Percentiles rank a stretch among this genome's conserved stretches.
These are phyloP conservation scores for Torrubiellomyces zombiae DNA, from an alignment of 2,329 filamentous ascomycete species.

Conservation along the genomic window DNA sequence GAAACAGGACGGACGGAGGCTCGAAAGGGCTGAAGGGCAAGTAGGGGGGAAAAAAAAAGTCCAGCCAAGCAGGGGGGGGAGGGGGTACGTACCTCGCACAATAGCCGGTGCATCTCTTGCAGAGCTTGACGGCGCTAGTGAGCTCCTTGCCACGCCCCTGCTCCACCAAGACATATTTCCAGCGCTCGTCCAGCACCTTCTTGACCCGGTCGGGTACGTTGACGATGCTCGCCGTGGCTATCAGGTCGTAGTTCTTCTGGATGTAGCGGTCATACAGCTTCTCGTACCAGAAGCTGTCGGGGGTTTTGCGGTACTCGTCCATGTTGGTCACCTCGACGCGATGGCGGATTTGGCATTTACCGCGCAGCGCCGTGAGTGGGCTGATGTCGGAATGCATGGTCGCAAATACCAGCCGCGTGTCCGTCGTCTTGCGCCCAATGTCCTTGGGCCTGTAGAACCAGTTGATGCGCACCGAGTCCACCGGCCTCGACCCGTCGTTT, in stretches of 20 bases:
- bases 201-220: constrained; percentile 94
- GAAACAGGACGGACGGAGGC: constrained; percentile 2
- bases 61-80: neutral
- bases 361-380: constrained; percentile 78
- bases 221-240: constrained; percentile 80
- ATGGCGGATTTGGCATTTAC: constrained; percentile 84
- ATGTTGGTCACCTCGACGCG: constrained; percentile 70
- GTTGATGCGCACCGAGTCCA: constrained; percentile 84
- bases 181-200: constrained; percentile 85
- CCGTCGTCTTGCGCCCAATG: constrained; percentile 79
- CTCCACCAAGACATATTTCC: constrained; percentile 93
- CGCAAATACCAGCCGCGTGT: constrained; percentile 81
- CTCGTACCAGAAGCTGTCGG: constrained; percentile 91
- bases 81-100: constrained; percentile 58
- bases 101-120: constrained; percentile 81
- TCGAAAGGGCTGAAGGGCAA: constrained; percentile 2
- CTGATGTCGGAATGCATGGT: constrained; percentile 98
- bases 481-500: constrained; percentile 53
- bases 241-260: constrained; percentile 92
- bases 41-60: constrained; percentile 3
- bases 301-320: constrained; percentile 67
- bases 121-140: constrained; percentile 88
- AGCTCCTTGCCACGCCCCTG: constrained; percentile 86
- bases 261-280: constrained; percentile 98
- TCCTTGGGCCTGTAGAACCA: constrained; percentile 98